Evolutionary conservation across 441 rosid species (phyloP), one percentile per base, ranked within the genome.

Genomic region (Sinapis alba): DNA sequence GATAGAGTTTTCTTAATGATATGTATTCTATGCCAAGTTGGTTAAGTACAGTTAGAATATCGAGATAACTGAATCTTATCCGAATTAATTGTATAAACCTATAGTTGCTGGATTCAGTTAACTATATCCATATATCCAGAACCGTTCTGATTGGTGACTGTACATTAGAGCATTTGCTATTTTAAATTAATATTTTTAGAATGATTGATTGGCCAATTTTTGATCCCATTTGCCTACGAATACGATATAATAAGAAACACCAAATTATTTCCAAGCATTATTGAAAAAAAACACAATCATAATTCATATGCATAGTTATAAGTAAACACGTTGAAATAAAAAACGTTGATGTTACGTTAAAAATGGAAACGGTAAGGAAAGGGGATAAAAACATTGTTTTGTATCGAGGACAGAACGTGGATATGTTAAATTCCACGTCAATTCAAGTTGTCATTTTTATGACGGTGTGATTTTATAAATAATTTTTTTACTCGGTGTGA

Each of bases 61-160:
- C 65, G 71, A 69, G 53, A 20, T 8, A 51, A 15, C 5, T 7
- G 27, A 41, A 73, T 68, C 66, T 78, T 78, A 78, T 73, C 74
- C 54, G 43, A 18, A 15, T 65, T 47, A 72, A 72, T 63, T 27
- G 73, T 61, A 71, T 65, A 27, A 50, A 24, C 50, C 15, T 43
- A 59, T 72, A 34, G 20, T 27, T 78, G 28, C 63, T 32, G 50
- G 67, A 57, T 57, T 43, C 75, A 63, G 23, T 51, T 68, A 61
- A 68, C 66, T 23, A n/a, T 36, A 11, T 36, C 43, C 43, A 36
- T 36, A 36, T 68, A 62, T 69, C 62, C 38, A 54, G 0, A 53
- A 34, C 20, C 23, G 16, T 21, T 68, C 7, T 13, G 16, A 13
- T 15, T 45, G 19, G 53, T 45, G 19, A 6, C 18, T 45, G 20